Conservation (phyloP, 108 stramenopile species). For the Discostella stelligeroides region DNA sequence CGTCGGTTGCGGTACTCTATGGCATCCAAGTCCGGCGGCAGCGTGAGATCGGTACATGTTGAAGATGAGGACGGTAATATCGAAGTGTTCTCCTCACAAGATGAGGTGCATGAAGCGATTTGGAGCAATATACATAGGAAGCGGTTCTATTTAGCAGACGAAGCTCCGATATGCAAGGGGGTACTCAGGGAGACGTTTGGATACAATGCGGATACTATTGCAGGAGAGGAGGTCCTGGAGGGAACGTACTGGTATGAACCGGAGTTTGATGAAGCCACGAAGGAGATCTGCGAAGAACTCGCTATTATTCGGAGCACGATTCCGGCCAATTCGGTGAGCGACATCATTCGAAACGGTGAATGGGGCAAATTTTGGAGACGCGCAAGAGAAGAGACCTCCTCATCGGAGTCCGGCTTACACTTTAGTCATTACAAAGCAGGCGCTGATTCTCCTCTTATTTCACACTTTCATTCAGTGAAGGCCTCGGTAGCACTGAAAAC, state of each 20-base stretch:
- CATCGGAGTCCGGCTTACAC: no score
- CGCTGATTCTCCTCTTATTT: not conserved
- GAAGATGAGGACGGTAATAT: no score
- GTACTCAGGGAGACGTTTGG: not conserved
- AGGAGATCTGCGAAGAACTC: conserved; percentile 2
- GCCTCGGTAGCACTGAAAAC: not conserved
- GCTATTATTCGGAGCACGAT: not conserved
- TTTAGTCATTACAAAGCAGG: conserved; percentile 12
- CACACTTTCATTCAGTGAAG: not conserved
- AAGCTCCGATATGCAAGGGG: no score
- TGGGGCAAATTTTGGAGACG: not conserved
- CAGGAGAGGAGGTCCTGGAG: not conserved
- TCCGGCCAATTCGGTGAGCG: not conserved
- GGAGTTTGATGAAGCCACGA: not conserved
- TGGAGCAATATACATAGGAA: conserved; percentile 8
- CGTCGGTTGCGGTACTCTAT: no score
- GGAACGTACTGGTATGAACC: not conserved
- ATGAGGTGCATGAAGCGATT: not conserved
- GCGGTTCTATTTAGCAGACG: no score
- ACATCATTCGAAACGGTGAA: not conserved
- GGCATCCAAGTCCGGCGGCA: no score
- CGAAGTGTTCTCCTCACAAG: no score
- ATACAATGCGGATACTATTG: not conserved
- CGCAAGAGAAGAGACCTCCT: conserved; percentile 7
- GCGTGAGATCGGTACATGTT: no score